Conservation (phyloP, 495 filamentous ascomycete species). For the Bryoglossum gracile region DNA sequence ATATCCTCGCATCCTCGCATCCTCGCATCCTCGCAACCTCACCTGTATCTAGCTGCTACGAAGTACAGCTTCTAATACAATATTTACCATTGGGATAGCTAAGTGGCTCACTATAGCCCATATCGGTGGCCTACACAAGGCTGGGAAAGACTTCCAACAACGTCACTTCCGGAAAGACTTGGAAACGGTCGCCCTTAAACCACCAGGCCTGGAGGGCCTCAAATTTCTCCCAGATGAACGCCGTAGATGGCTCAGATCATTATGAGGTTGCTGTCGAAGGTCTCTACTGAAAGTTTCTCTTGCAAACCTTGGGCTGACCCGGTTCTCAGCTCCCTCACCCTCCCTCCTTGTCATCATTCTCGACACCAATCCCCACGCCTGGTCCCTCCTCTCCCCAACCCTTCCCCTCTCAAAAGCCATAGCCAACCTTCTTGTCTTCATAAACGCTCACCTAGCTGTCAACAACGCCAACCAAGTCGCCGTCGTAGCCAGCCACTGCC, state of each 20-base stretch:
- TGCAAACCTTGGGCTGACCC: constrained; percentile 3
- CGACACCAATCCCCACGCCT: constrained; percentile 94
- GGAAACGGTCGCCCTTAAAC: too few relatives aligned
- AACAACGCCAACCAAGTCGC: constrained; percentile 89
- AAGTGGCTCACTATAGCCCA: too few relatives aligned
- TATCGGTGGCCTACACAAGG: too few relatives aligned
- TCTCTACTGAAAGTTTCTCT: constrained; percentile 10
- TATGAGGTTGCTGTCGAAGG: constrained; percentile 53
- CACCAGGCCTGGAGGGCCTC: constrained; percentile 16
- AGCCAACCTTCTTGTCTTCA: constrained; percentile 88
- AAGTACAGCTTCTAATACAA: too few relatives aligned
- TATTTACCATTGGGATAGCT: too few relatives aligned
- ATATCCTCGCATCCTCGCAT: too few relatives aligned
- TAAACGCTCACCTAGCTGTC: constrained; percentile 90
- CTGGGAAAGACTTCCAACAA: too few relatives aligned
- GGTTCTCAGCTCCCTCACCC: constrained; percentile 55
- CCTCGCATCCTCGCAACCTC: too few relatives aligned
- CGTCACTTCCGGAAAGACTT: too few relatives aligned
- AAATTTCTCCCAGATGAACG: constrained; percentile 59
- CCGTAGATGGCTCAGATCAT: constrained; percentile 83
- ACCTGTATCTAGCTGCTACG: too few relatives aligned
- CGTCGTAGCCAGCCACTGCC: constrained; percentile 81
- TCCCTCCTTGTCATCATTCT: constrained; percentile 87
- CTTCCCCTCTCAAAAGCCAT: constrained; percentile 82
- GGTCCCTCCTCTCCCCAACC: constrained; percentile 66